Conservation (phyloP, 352 stramenopile species). For the Pythium myriotylum region DNA sequence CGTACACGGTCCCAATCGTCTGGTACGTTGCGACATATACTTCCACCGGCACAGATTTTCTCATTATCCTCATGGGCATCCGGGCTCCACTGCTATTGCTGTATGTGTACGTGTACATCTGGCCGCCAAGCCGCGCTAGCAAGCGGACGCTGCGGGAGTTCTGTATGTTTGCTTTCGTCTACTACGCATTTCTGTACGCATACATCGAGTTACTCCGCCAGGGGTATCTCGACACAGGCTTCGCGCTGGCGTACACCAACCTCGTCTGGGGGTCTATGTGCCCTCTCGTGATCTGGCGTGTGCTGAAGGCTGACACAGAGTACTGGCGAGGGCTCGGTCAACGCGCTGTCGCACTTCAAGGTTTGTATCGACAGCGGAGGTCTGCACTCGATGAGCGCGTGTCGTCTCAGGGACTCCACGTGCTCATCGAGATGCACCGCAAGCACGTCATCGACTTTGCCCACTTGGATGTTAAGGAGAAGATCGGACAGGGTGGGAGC, state of each 20-base stretch:
- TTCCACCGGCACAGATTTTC: constrained; percentile 25
- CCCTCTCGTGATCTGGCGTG: constrained; percentile 70
- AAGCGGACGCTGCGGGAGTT: constrained; percentile 57
- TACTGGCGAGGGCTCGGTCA: constrained; percentile 70
- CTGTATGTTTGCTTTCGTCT: constrained; percentile 41
- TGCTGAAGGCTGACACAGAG: constrained; percentile 71
- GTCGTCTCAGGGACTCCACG: constrained; percentile 46
- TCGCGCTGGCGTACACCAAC: constrained; percentile 38
- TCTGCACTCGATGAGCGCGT: constrained; percentile 19
- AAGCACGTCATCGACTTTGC: constrained; percentile 76
- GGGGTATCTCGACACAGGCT: constrained; percentile 29
- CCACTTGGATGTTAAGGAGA: constrained; percentile 46
- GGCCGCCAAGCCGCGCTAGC: constrained; percentile 45
- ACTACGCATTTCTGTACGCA: constrained; percentile 25
- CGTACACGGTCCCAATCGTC: constrained; percentile 58
- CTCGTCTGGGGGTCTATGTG: constrained; percentile 55
- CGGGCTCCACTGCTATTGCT: constrained; percentile 37
- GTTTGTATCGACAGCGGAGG: constrained; percentile 28
- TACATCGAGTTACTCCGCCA: constrained; percentile 39
- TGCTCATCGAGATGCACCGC: constrained; percentile 70
- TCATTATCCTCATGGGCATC: constrained; percentile 31
- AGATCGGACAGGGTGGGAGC: constrained; percentile 50
- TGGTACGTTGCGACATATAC: constrained; percentile 31
- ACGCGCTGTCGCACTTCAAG: constrained; percentile 54
- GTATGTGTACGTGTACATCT: constrained; percentile 47